These are phyloP conservation scores for Globisporangium nunn DNA, from an alignment of 352 stramenopile genomes.

Conservation along the genomic window DNA sequence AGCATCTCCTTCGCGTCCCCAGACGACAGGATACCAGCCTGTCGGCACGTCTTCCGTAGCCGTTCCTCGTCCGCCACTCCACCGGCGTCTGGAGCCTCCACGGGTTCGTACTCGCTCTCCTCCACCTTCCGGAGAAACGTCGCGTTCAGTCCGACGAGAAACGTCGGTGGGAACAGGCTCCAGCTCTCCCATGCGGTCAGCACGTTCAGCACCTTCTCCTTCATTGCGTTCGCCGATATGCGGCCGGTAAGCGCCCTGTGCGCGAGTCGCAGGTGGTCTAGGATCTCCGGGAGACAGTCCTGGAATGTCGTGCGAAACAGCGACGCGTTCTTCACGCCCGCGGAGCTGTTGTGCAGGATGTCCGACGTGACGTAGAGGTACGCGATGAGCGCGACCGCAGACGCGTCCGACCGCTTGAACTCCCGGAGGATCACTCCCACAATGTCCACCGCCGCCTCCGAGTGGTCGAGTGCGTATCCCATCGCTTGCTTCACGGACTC, in stretches of 20 bases:
- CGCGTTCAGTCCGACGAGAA: slow-evolving; percentile 72
- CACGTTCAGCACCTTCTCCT: slow-evolving; percentile 72
- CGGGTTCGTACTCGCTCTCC: slow-evolving; percentile 32
- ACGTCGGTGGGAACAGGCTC: slow-evolving; percentile 70
- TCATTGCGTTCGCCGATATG: slow-evolving; percentile 79
- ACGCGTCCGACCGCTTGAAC: slow-evolving; percentile 32
- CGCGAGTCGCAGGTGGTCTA: slow-evolving; percentile 41
- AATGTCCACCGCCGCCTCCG: slow-evolving; percentile 65
- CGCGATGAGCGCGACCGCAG: slow-evolving; percentile 43
- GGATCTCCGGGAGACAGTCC: slow-evolving; percentile 66
- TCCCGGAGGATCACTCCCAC: slow-evolving; percentile 37
- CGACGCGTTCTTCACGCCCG: slow-evolving; percentile 84
- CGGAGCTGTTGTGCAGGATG: slow-evolving; percentile 87
- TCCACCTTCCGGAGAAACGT: slow-evolving; percentile 74
- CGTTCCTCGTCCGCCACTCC: slow-evolving; percentile 34
- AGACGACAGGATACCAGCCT: slow-evolving; percentile 53
- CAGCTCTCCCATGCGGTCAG: slow-evolving; percentile 71
- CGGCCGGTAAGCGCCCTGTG: slow-evolving; percentile 54
- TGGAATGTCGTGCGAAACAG: slow-evolving; percentile 86
- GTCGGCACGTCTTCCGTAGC: slow-evolving; percentile 56
- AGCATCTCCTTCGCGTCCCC: slow-evolving; percentile 36
- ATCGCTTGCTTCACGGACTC: slow-evolving; percentile 65
- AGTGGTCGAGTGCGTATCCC: slow-evolving; percentile 77
- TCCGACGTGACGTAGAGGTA: slow-evolving; percentile 83
- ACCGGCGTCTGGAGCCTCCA: background rate